Base-by-base conservation (phyloP, 176 grass and related monocot species). In the Eragrostis nindensis region DNA sequence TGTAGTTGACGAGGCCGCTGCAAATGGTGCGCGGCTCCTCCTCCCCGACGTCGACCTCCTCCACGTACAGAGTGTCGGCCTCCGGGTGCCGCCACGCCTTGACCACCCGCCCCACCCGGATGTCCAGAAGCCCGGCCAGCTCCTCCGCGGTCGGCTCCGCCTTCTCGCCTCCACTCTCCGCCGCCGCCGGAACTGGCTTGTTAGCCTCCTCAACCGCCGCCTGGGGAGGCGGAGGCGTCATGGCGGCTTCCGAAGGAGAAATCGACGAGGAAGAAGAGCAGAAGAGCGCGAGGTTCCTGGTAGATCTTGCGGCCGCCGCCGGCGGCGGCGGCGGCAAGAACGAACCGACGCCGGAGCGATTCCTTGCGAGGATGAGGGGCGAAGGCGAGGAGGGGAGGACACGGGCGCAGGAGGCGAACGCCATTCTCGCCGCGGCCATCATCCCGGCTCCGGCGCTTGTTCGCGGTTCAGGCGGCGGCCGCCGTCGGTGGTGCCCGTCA, bases 31-130 rank as follows among this genome's bases (percentile, higher is more conserved):
- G 89, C 8, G 90, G 92, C 68, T 98, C 75, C 61, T 70, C 77
- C 79, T 98, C 92, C 53, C 95, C 92, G 54, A 98, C 83, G 76
- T 98, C 88, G 2, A 98, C 88, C 86, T 94, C 95, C 78, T 98
- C 95, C 79, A 98, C 92, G 55, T 93, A 98, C 24, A 98, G 80
- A 0, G 92, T 87, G 75, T 98, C 92, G 3, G 92, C 95, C 83
- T 98, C 90, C 17, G 90, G 92, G 74, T 98, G 95, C 85, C 76
- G 72, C 95, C 90, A 94, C 40, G 92, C 92, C 81, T 89, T 98
- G 52, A 98, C 41, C 46, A 98, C 83, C 55, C 90, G 82, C 55
- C 92, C 92, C 29, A 98, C 95, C 59, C 95, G 86, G 75, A 95
- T 81, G 83, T 95, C 95, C 81, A 95, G 83, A 45, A 87, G 44